Evolutionary conservation across 164 flowering plant genomes (phyloP).

Genomic region (Annona squamosa): DNA sequence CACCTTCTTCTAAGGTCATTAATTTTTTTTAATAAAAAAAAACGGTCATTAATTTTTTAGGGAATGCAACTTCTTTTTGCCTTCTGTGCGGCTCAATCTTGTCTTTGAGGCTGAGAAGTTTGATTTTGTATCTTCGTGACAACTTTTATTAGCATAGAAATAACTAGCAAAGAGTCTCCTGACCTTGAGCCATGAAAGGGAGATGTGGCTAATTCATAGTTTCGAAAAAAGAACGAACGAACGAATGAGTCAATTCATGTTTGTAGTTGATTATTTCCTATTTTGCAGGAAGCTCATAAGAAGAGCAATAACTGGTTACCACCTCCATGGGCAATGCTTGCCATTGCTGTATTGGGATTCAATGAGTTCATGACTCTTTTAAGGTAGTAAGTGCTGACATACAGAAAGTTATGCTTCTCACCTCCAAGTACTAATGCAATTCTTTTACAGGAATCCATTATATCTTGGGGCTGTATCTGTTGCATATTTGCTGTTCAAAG

Average conservation of each 20-base stretch:
- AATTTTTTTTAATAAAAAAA: no score
- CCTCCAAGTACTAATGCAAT: not conserved
- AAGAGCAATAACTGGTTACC: slow-evolving; percentile 91
- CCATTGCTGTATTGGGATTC: slow-evolving; percentile 71
- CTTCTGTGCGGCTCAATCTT: not conserved
- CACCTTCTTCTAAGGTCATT: not conserved
- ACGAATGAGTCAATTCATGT: not conserved
- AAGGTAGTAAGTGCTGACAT: slow-evolving; percentile 36
- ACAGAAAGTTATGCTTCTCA: slow-evolving; percentile 4
- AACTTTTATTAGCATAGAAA: no score
- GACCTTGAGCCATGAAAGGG: no score
- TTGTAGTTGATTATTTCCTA: not conserved
- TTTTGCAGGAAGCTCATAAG: slow-evolving; percentile 68
- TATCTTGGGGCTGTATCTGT: slow-evolving; percentile 65
- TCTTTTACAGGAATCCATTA: slow-evolving; percentile 69
- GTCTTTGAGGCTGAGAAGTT: not conserved
- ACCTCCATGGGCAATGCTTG: slow-evolving; percentile 92
- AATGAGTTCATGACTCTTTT: slow-evolving; percentile 92
- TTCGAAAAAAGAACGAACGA: no score
- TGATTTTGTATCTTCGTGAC: not conserved
- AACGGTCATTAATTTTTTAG: not conserved
- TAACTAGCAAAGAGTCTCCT: not conserved
- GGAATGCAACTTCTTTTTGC: not conserved
- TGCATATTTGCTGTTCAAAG: slow-evolving; percentile 53
- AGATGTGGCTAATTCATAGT: no score